These are phyloP conservation scores for Ophiostoma sp. DNA, from an alignment of 2,329 filamentous ascomycete genomes.

Conservation along the genomic window DNA sequence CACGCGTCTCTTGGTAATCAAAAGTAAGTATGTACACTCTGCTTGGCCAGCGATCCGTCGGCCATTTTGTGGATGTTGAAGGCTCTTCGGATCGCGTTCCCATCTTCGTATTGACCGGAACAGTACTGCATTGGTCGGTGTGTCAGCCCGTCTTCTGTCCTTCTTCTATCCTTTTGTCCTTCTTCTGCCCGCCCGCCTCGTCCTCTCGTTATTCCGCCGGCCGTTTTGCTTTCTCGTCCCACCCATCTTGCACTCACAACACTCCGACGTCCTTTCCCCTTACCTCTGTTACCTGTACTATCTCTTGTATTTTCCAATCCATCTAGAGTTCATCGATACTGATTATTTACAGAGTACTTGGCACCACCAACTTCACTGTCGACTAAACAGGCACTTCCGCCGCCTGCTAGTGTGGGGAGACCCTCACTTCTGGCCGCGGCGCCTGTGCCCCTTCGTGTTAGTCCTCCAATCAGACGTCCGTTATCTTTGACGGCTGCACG, in stretches of 20 bases:
- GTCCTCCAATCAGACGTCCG: neutral
- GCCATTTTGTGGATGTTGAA: slow-evolving; percentile 18
- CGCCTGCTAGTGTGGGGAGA: slow-evolving; percentile 14
- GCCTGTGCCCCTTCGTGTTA: slow-evolving; percentile 4
- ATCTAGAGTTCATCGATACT: no score
- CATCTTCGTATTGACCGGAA: neutral
- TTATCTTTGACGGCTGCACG: neutral
- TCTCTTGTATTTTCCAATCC: no score
- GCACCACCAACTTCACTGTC: slow-evolving; percentile 3
- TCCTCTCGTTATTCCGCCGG: neutral
- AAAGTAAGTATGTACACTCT: neutral
- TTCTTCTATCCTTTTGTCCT: no score
- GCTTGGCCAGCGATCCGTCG: slow-evolving; percentile 17
- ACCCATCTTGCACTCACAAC: neutral
- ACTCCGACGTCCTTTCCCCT: neutral
- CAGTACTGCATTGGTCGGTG: neutral
- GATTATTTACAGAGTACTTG: neutral
- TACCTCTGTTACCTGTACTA: no score
- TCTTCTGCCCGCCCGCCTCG: no score
- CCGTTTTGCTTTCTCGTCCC: neutral
- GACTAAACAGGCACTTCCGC: slow-evolving; percentile 23
- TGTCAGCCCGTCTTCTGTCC: neutral
- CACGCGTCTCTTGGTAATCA: neutral
- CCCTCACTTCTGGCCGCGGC: slow-evolving; percentile 11
- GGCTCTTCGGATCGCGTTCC: neutral